Conservation (phyloP, 345 rosid genomes). For the Triadica sebifera region DNA sequence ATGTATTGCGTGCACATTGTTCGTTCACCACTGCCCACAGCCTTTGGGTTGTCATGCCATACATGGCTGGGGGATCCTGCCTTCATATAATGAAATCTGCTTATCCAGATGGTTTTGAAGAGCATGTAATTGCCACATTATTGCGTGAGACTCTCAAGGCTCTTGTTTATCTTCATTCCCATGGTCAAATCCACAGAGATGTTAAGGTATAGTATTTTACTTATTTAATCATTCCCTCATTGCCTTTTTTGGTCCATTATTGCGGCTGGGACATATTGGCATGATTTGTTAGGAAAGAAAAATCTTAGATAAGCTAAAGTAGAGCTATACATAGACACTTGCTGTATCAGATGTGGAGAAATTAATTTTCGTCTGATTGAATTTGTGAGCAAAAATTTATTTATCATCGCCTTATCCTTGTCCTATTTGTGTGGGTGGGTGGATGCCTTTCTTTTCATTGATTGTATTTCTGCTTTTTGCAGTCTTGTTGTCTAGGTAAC, state of each 20-base stretch:
- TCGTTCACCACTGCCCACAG: slow-evolving; percentile 74
- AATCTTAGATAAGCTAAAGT: neutral
- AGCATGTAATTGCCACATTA: slow-evolving; percentile 84
- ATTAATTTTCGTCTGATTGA: neutral
- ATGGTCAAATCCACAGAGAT: slow-evolving; percentile 97
- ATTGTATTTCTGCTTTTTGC: neutral
- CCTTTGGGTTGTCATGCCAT: slow-evolving; percentile 99
- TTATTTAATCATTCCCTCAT: neutral
- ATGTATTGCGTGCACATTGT: slow-evolving; percentile 79
- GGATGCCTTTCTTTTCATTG: neutral
- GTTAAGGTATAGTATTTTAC: slow-evolving; percentile 62
- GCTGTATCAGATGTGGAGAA: neutral
- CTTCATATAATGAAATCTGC: slow-evolving; percentile 89
- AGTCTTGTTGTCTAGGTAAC: neutral
- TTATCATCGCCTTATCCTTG: neutral
- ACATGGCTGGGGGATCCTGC: slow-evolving; percentile 98
- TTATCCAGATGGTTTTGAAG: slow-evolving; percentile 88
- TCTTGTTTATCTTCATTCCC: slow-evolving; percentile 87
- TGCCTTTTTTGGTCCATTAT: neutral
- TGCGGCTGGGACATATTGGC: neutral
- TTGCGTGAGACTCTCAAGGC: slow-evolving; percentile 92
- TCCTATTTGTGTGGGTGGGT: neutral
- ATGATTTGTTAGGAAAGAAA: neutral
- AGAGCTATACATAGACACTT: too few relatives aligned
- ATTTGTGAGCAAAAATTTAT: neutral